These are phyloP conservation scores for Candida michaelii DNA, from an alignment of 805 yeast genomes.

Conservation along the genomic window DNA sequence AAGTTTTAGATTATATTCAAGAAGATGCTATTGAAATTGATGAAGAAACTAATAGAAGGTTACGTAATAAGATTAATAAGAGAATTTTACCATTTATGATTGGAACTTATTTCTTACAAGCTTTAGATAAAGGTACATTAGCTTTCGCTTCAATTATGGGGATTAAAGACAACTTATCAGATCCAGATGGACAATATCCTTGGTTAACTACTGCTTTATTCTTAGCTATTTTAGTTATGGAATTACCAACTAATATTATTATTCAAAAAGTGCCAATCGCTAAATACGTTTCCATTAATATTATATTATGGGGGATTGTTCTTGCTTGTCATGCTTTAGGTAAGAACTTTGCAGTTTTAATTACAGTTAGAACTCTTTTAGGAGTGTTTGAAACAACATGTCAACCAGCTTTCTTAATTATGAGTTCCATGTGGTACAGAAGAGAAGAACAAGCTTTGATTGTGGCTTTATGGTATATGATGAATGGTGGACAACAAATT, in stretches of 20 bases:
- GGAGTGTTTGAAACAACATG: slow-evolving; percentile 57
- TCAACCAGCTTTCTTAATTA: slow-evolving; percentile 55
- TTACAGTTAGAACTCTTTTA: slow-evolving; percentile 51
- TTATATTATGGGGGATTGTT: slow-evolving; percentile 55
- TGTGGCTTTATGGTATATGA: slow-evolving; percentile 46
- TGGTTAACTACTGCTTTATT: slow-evolving; percentile 54
- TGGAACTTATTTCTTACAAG: slow-evolving; percentile 55
- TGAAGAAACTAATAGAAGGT: slow-evolving; percentile 22
- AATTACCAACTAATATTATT: slow-evolving; percentile 39
- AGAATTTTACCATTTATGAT: slow-evolving; percentile 50
- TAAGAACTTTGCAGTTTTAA: slow-evolving; percentile 49
- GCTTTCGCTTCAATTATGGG: slow-evolving; percentile 69
- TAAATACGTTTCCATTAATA: slow-evolving; percentile 46
- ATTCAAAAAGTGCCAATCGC: slow-evolving; percentile 54
- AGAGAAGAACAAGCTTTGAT: slow-evolving; percentile 44
- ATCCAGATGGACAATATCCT: slow-evolving; percentile 48
- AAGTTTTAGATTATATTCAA: slow-evolving; percentile 17
- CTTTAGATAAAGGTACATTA: slow-evolving; percentile 55
- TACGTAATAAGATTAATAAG: slow-evolving; percentile 19
- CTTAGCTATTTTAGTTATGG: slow-evolving; percentile 53
- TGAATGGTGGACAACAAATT: slow-evolving; percentile 55
- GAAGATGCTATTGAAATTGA: slow-evolving; percentile 22
- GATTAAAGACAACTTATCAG: slow-evolving; percentile 36
- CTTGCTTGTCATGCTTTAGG: slow-evolving; percentile 53
- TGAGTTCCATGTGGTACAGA: slow-evolving; percentile 64